These are phyloP conservation scores for Penicillium cataractarum DNA, from an alignment of 495 filamentous ascomycete genomes.

Conservation along the genomic window DNA sequence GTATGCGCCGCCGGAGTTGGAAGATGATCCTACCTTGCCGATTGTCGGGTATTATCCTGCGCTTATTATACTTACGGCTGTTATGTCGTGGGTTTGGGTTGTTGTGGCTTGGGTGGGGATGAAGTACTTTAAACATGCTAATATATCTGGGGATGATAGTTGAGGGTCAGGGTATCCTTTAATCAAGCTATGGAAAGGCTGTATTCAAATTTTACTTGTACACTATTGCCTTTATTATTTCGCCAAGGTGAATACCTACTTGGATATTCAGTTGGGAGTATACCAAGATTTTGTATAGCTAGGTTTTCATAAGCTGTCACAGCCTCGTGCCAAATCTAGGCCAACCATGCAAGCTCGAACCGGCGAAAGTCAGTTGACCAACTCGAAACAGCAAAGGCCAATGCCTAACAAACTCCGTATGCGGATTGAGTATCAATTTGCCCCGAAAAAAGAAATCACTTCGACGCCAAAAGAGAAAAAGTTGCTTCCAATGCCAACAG, in stretches of 20 bases:
- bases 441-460: neutral
- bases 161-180: slow-evolving; percentile 23
- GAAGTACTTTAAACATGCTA: slow-evolving; percentile 99
- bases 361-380: neutral
- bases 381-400: neutral
- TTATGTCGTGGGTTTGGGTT: slow-evolving; percentile 99
- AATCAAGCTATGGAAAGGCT: too few relatives aligned
- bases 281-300: neutral
- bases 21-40: slow-evolving; percentile 89
- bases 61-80: slow-evolving; percentile 84
- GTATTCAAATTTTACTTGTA: too few relatives aligned
- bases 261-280: neutral
- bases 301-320: neutral
- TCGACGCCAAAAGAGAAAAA: slow-evolving; percentile 6
- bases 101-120: slow-evolving; percentile 96
- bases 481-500: slow-evolving; percentile 6
- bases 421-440: neutral
- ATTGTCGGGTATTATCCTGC: slow-evolving; percentile 98
- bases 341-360: neutral
- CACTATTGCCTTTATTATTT: neutral
- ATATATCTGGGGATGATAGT: slow-evolving; percentile 67
- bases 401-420: neutral
- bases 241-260: neutral
- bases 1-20: slow-evolving; percentile 87
- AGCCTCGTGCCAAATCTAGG: neutral